Base-by-base conservation (phyloP, 129 eudicot genomes). In the Artemisia argyi region DNA sequence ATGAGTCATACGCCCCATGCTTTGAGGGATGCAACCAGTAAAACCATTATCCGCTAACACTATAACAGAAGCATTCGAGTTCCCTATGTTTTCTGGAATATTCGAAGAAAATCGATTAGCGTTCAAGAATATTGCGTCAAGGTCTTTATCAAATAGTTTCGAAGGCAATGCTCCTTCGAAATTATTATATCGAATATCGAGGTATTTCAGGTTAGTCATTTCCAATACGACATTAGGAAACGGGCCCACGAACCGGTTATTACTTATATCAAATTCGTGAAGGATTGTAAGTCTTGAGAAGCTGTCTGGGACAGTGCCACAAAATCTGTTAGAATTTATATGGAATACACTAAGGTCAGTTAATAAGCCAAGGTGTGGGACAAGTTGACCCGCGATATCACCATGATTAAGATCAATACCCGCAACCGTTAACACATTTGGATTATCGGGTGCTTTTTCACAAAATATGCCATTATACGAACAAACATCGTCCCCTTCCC, bases 401-500 rank as follows among this genome's bases (percentile, higher is more conserved):
- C 73, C 92, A 16, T 85, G 92, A 69, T 89, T 89, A 55, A 92
- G 78, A 61, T 92, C 97, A 4, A 92, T 72, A 2, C 87, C 97
- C 1, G 97, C 92, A 2, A 91, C 91, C 1, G 82, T 81, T 10
- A 61, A 47, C 3, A 63, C 10, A 0, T 50, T 66, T 0, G 90
- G 81, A 65, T 82, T 84, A 59, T 88, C 91, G 2, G 78, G 91
- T 8, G 93, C 84, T 8, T 82, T 77, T 47, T 78, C 78, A 32
- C 96, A 91, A 55, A 82, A 91, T 14, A 91, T 89, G 6, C 96
- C 93, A 0, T 72, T 84, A 73, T 91, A 91, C 14, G 69, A 74
- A 61, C 97, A 91, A n/a, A 86, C 96, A n/a, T 91, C 84, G 7
- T 69, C 61, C 0, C 97, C 96, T 10, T 73, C 80, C 97, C 97